Evolutionary conservation across 441 rosid genomes (phyloP).

Genomic region (Raphanus hybrid): DNA sequence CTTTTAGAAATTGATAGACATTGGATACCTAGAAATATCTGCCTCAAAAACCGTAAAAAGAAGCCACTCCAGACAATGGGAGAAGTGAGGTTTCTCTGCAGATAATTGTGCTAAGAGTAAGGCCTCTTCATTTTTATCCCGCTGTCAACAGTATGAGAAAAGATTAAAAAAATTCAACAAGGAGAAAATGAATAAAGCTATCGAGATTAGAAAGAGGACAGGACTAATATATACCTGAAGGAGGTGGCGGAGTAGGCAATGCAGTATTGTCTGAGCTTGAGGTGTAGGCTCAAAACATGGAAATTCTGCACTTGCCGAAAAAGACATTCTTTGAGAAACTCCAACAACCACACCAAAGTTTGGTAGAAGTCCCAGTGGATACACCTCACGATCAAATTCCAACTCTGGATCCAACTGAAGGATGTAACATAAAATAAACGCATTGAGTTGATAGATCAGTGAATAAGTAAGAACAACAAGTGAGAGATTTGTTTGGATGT

Average conservation of each 20-base stretch:
- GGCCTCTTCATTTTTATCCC: constrained; percentile 96
- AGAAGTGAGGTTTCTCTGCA: constrained; percentile 97
- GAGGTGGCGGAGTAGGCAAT: constrained; percentile 94
- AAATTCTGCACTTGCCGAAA: constrained; percentile 94
- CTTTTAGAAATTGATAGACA: constrained; percentile 11
- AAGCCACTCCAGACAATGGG: constrained; percentile 98
- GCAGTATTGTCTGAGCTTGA: constrained; percentile 97
- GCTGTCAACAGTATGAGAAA: constrained; percentile 49
- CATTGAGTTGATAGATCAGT: constrained; percentile 15
- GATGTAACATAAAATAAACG: constrained; percentile 31
- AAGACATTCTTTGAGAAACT: constrained; percentile 95
- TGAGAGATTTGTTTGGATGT: not conserved
- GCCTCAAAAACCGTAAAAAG: constrained; percentile 98
- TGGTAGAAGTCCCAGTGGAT: constrained; percentile 98
- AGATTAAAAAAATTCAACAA: not conserved
- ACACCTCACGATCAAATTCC: constrained; percentile 97
- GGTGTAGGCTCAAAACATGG: constrained; percentile 99
- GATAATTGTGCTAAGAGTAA: constrained; percentile 88
- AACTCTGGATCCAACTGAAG: constrained; percentile 96
- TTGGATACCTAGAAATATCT: constrained; percentile 83
- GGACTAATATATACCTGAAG: constrained; percentile 73
- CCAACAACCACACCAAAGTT: constrained; percentile 97
- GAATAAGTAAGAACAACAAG: not conserved
- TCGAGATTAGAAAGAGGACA: constrained; percentile 14
- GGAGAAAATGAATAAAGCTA: constrained; percentile 12